phyloP scores from a whole-genome alignment of 2,329 filamentous ascomycete species.

The Cytospora piceae region DNA sequence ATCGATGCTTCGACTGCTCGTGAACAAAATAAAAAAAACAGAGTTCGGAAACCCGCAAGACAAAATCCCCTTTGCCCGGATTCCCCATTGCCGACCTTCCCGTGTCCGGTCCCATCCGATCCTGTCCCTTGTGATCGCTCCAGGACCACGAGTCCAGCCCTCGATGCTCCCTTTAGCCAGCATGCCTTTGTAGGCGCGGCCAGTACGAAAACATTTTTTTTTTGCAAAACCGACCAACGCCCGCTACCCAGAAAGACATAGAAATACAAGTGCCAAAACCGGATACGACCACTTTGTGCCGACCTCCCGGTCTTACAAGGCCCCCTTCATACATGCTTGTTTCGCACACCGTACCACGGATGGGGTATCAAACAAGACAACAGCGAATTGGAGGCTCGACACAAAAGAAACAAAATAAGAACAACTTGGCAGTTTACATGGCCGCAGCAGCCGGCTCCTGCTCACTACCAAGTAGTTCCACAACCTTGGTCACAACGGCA shows the following conservation, averaged over 20 bases:
- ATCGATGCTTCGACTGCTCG: conserved; percentile 26
- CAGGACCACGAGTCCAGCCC: conserved; percentile 14
- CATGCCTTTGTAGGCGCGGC: conserved; percentile 23
- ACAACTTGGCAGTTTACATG: conserved; percentile 30
- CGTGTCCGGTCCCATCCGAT: background rate
- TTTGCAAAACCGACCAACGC: conserved; percentile 17
- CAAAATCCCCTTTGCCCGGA: background rate
- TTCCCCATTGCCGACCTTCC: background rate
- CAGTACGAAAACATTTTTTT: background rate
- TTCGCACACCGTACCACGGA: conserved; percentile 28
- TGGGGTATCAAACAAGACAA: conserved; percentile 38
- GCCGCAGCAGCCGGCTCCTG: conserved; percentile 42
- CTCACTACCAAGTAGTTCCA: conserved; percentile 75
- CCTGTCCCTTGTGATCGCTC: conserved; percentile 6
- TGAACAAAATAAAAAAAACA: conserved; percentile 31
- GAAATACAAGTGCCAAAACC: conserved; percentile 6
- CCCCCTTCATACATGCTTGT: conserved; percentile 23
- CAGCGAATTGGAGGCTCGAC: conserved; percentile 25
- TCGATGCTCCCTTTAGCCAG: conserved; percentile 19
- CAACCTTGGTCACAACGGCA: conserved; percentile 90
- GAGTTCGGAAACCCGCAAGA: background rate
- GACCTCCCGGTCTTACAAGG: conserved; percentile 8
- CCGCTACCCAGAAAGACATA: conserved; percentile 28
- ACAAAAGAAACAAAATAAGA: conserved; percentile 30
- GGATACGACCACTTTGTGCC: conserved; percentile 5